Evolutionary conservation across 1,139 yeast genomes (phyloP).

Genomic region (Yamadazyma conglobata): DNA sequence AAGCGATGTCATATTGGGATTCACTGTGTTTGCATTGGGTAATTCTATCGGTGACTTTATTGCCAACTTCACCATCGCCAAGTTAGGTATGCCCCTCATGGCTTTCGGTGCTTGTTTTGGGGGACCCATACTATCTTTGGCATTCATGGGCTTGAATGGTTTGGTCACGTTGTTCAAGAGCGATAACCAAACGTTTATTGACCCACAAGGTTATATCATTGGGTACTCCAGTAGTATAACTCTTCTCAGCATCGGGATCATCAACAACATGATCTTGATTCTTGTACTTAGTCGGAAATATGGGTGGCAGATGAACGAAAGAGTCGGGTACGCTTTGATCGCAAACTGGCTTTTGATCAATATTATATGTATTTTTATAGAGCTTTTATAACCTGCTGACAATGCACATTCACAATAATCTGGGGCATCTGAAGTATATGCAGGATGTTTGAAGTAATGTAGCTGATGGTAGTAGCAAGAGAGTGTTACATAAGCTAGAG

Average conservation of each 20-base stretch:
- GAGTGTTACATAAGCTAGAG: too few species aligned
- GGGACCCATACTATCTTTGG: constrained; percentile 65
- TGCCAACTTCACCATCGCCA: constrained; percentile 79
- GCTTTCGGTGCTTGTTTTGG: constrained; percentile 95
- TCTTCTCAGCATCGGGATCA: constrained; percentile 49
- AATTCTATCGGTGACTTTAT: constrained; percentile 88
- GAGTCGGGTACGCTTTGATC: constrained; percentile 53
- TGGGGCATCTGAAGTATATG: too few species aligned
- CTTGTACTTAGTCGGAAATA: constrained; percentile 57
- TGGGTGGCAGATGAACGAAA: constrained; percentile 61
- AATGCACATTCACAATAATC: too few species aligned
- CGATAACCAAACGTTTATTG: constrained; percentile 10
- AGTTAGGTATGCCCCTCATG: constrained; percentile 86
- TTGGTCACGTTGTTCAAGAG: constrained; percentile 40
- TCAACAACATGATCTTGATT: constrained; percentile 52
- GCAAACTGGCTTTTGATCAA: constrained; percentile 55
- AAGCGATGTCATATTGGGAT: constrained; percentile 79
- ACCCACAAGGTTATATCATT: constrained; percentile 23
- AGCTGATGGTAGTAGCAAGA: too few species aligned
- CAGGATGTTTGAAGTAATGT: too few species aligned
- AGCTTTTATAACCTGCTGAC: constrained; percentile 3
- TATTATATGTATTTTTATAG: constrained; percentile 24
- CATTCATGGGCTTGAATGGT: constrained; percentile 56
- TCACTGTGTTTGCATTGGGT: constrained; percentile 88
- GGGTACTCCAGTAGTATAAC: constrained; percentile 40